A percentile compares a stretch with the other conserved stretches of the same genome.
phyloP scores from a whole-genome alignment of 345 rosid species.

The Ceriops zippeliana region DNA sequence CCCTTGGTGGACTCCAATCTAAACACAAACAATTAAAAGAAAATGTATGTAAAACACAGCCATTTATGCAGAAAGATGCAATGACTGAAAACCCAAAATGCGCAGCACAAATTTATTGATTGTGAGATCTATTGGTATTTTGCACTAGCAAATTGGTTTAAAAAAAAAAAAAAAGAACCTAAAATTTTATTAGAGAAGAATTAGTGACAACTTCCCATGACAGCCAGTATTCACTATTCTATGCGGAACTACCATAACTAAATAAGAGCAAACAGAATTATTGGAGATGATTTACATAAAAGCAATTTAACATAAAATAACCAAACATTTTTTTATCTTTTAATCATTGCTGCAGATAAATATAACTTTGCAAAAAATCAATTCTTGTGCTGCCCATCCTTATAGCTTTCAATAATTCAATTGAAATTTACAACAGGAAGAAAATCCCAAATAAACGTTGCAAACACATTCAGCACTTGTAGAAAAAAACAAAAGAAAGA shows the following conservation, averaged over 20 bases:
- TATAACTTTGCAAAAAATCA: no score
- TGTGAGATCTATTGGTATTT: not conserved
- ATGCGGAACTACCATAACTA: no score
- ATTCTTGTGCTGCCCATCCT: no score
- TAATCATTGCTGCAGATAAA: not conserved
- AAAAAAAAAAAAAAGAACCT: not conserved
- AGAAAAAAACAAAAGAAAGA: not conserved
- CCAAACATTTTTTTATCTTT: not conserved
- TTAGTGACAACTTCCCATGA: slow-evolving; percentile 1
- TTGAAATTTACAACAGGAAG: not conserved
- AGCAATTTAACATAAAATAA: not conserved
- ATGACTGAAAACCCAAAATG: not conserved
- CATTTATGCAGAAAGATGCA: not conserved
- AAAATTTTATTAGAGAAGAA: not conserved
- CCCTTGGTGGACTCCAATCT: slow-evolving; percentile 84
- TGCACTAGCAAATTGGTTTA: not conserved
- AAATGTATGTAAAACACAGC: slow-evolving; percentile 8
- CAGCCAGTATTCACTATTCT: no score
- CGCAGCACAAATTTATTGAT: not conserved
- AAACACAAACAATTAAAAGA: slow-evolving; percentile 11
- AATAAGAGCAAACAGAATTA: no score
- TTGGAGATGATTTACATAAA: no score
- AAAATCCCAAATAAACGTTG: not conserved
- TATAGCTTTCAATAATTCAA: no score
- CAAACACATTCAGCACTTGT: not conserved